Conservation (phyloP, 1,284 basidiomycete genomes). For the Erythrobasidium hasegawianum region DNA sequence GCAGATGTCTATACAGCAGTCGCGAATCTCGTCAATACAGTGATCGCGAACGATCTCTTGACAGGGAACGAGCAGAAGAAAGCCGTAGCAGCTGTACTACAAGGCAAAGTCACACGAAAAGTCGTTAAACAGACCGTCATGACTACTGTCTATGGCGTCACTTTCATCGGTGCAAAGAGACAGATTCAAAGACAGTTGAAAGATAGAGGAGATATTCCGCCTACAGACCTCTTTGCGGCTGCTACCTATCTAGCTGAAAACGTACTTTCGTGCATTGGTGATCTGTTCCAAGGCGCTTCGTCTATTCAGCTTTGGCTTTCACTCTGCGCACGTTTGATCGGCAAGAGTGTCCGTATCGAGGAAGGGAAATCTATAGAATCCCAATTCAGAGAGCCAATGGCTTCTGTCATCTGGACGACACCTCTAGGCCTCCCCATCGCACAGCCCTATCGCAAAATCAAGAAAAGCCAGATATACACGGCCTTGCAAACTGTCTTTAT, state of each 20-base stretch:
- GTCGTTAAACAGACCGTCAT: constrained; percentile 99
- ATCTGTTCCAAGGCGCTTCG: constrained; percentile 87
- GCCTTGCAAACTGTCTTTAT: constrained; percentile 89
- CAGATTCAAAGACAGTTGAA: constrained; percentile 89
- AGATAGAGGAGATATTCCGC: constrained; percentile 68
- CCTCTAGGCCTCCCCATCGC: constrained; percentile 90
- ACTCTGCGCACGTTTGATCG: constrained; percentile 73
- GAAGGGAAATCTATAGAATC: constrained; percentile 35
- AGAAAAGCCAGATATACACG: constrained; percentile 69
- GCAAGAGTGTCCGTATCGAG: constrained; percentile 65
- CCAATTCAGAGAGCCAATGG: constrained; percentile 86
- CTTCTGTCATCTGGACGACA: constrained; percentile 95
- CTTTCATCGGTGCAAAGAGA: constrained; percentile 88
- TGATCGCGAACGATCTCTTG: constrained; percentile 46
- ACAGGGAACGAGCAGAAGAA: constrained; percentile 49
- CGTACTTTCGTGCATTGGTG: constrained; percentile 79
- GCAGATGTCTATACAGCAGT: constrained; percentile 96
- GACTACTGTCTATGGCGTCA: constrained; percentile 99
- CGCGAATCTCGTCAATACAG: constrained; percentile 68
- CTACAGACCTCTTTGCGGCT: constrained; percentile 69
- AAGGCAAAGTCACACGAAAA: constrained; percentile 83
- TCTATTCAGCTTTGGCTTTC: constrained; percentile 90
- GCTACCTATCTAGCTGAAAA: constrained; percentile 77
- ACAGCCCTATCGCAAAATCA: constrained; percentile 87
- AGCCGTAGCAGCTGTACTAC: constrained; percentile 62